A percentile compares a stretch with the other conserved stretches of the same genome.
phyloP scores from a whole-genome alignment of 169 alveolate species.

The Plasmodium berghei region DNA sequence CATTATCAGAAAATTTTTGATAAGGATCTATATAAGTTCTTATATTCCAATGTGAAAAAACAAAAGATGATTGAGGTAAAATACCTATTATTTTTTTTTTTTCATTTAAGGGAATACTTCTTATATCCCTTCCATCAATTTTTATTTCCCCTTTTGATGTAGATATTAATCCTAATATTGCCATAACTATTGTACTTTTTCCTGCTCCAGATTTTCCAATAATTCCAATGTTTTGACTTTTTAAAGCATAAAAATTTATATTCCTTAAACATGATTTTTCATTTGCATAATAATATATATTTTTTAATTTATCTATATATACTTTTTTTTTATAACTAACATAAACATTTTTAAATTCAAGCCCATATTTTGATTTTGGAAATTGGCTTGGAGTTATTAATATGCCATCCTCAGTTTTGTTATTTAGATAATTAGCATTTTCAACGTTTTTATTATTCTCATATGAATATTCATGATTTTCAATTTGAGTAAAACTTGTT shows the following conservation, averaged over 20 bases:
- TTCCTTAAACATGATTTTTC: conserved; percentile 76
- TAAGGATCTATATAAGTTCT: conserved; percentile 80
- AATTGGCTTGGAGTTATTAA: too few species aligned
- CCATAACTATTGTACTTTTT: conserved; percentile 77
- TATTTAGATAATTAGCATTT: too few species aligned
- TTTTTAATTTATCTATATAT: conserved; percentile 20
- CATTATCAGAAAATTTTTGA: conserved; percentile 68
- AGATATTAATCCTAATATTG: conserved; percentile 78
- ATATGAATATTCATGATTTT: too few species aligned
- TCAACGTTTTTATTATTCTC: neutral
- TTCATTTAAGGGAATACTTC: conserved; percentile 22
- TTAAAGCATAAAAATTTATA: conserved; percentile 79
- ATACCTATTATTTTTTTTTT: conserved; percentile 77
- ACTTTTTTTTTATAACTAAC: conserved; percentile 62
- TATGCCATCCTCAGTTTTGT: too few species aligned
- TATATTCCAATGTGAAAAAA: conserved; percentile 79
- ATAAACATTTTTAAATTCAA: conserved; percentile 61
- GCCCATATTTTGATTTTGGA: conserved; percentile 19
- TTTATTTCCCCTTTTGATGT: conserved; percentile 77
- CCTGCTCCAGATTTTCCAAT: conserved; percentile 84
- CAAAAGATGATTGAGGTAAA: conserved; percentile 81
- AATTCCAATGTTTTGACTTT: conserved; percentile 81
- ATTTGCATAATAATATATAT: conserved; percentile 47
- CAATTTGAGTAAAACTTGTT: neutral
- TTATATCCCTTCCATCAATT: conserved; percentile 75